Evolutionary conservation across 78 protist genomes (phyloP).

Genomic region (Bodo saltans): DNA sequence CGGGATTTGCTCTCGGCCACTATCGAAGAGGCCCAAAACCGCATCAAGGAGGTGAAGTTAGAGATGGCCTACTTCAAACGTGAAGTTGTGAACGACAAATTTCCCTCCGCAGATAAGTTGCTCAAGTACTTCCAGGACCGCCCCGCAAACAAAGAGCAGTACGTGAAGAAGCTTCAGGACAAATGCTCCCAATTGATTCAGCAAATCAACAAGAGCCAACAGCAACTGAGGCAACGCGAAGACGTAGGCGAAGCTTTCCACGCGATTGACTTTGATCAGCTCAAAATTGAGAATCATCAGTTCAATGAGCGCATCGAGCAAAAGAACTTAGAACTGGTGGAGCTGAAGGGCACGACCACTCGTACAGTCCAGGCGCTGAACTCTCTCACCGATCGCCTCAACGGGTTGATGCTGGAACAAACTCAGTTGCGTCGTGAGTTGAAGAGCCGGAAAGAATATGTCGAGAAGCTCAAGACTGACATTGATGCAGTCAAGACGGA

Average conservation of each 20-base stretch:
- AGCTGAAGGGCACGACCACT: slow-evolving; percentile 59
- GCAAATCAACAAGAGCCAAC: slow-evolving; percentile 37
- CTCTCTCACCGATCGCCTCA: slow-evolving; percentile 26
- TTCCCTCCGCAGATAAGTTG: slow-evolving; percentile 43
- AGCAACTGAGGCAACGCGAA: slow-evolving; percentile 60
- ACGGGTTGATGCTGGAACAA: slow-evolving; percentile 14
- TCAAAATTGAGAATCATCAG: slow-evolving; percentile 76
- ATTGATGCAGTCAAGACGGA: slow-evolving; percentile 23
- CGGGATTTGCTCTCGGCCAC: slow-evolving; percentile 1
- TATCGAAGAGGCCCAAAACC: slow-evolving; percentile 2
- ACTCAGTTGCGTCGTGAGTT: slow-evolving; percentile 25
- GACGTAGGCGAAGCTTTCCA: slow-evolving; percentile 62
- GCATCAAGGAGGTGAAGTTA: not conserved
- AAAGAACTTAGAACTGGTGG: slow-evolving; percentile 59
- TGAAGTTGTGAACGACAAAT: not conserved
- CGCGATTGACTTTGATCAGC: slow-evolving; percentile 74
- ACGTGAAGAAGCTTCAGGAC: slow-evolving; percentile 46
- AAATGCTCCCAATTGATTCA: slow-evolving; percentile 34
- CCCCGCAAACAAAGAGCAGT: slow-evolving; percentile 22
- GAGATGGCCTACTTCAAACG: not conserved
- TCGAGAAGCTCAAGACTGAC: not conserved
- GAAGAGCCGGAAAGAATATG: not conserved
- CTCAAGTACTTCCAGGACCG: slow-evolving; percentile 39
- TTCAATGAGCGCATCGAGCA: slow-evolving; percentile 59
- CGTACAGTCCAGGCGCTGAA: slow-evolving; percentile 51